Evolutionary conservation across 1,284 basidiomycete species (phyloP), one percentile per base, ranked within the genome.

Genomic region (Coniferiporia sulphurascens): DNA sequence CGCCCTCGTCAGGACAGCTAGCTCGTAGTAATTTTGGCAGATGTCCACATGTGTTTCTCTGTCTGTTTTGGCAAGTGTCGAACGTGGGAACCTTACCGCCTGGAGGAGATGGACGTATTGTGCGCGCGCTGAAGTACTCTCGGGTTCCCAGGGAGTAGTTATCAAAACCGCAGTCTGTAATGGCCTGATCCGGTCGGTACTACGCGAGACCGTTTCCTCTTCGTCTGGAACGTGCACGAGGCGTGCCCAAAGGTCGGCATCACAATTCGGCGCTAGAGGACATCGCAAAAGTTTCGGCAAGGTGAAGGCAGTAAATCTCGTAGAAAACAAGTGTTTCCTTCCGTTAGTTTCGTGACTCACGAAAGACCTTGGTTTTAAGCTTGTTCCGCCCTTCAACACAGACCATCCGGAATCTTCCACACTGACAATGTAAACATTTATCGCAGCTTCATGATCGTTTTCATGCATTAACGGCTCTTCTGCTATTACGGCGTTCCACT

Each of bases 21-120:
- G 77, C 55, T 87, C 84, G 65, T 87, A 76, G 66, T 79, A 91
- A 66, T 83, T 89, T 45, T 71, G 75, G n/a, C 83, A 80, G 64
- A 90, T 78, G 60, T 88, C 87, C 32, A 72, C 72, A 58, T 81
- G 74, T 12, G 81, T 76, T 57, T 75, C 69, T 43, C 70, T 65
- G 17, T 78, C 76, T 32, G 72, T 61, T 56, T 65, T 66, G 52
- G 67, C 64, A 35, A 76, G 66, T 44, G 74, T 71, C 12, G 79
- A 78, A 21, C 71, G 69, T 2, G 72, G 64, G 6, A 78, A 79
- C 58, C 72, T 73, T 32, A 70, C 69, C 38, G 75, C 74, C 64
- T 83, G 74, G 19, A 89, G 73, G n/a, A 86, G 74, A 69, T 86
- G 82, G 36, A 88, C 71, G 50, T 84, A 79, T 45, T 85, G 73